Base-by-base conservation (phyloP, 106 monocot species). In the Triglochin maritima region DNA sequence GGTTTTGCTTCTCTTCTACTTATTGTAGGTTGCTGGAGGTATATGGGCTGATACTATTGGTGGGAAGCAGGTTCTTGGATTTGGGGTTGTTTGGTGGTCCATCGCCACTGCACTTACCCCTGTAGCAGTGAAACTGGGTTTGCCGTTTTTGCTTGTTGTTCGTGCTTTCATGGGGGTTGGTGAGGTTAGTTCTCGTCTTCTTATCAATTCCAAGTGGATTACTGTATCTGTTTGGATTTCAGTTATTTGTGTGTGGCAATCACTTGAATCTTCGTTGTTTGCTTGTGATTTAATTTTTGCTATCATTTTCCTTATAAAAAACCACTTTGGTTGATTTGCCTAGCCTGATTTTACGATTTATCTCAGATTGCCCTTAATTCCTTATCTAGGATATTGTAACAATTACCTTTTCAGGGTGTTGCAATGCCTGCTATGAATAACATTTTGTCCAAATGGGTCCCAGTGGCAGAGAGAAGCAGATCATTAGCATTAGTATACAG, bases 361-460 rank as follows among this genome's bases (percentile, higher is more conserved):
- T 29, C 29, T 29, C 29, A 29, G 29, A 29, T 29, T 29, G 29
- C 29, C 60, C 11, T 42, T 49, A 15, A 12, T 47, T 45, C 14
- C 47, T 29, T 29, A 29, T 29, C 29, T 29, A 29, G 29, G 29
- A 29, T 29, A 29, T 29, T 29, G 29, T 29, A 29, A 29, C 29
- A 29, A 29, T 29, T 29, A 29, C 55, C 12, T 64, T 50, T 63
- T 3, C 79, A 88, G 93, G 93, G 93, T n/a, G 93, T 93, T 75
- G 93, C 93, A 12, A 93, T 93, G 93, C 93, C 93, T 60, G 93
- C 88, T 56, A 93, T 93, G 93, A 93, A 86, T 73, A 93, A 86
- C 65, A 93, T 93, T 66, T 78, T 93, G 10, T 93, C 93, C 11
- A 88, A 86, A 72, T 93, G 93, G 93, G 64, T 93, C 45, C 93